Conservation (phyloP, 306 rosid genomes). For the apple (Malus domestica) region DNA sequence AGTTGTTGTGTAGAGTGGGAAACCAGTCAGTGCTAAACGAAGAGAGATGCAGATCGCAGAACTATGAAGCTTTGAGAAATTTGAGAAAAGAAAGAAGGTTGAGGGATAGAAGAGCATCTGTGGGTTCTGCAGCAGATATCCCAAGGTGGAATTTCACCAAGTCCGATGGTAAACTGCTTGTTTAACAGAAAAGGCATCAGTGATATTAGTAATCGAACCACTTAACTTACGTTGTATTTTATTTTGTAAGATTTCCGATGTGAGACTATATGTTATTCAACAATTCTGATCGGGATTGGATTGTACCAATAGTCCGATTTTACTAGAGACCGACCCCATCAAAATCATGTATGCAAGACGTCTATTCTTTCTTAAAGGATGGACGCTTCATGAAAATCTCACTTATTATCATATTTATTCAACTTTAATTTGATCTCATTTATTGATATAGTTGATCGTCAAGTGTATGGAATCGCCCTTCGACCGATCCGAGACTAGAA, state of each 20-base stretch:
- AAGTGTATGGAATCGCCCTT: too few species aligned
- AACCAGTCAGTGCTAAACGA: conserved; percentile 27
- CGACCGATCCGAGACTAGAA: too few species aligned
- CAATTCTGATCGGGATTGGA: too few species aligned
- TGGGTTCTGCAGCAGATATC: conserved; percentile 47
- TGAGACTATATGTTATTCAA: background rate
- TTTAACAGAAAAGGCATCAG: background rate
- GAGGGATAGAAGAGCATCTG: conserved; percentile 37
- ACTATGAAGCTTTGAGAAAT: conserved; percentile 27
- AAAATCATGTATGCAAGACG: background rate
- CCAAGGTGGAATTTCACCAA: conserved; percentile 39
- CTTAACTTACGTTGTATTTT: background rate
- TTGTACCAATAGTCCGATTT: too few species aligned
- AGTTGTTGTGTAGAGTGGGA: conserved; percentile 22
- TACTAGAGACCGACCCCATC: background rate
- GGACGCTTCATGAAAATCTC: too few species aligned
- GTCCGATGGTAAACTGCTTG: conserved; percentile 40
- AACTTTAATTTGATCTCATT: too few species aligned
- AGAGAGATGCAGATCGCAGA: conserved; percentile 37
- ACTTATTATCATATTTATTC: too few species aligned
- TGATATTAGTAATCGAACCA: background rate
- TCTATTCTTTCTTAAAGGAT: too few species aligned
- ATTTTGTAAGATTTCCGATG: background rate
- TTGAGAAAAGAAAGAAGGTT: conserved; percentile 23
- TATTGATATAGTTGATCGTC: too few species aligned